Evolutionary conservation across 2,329 filamentous ascomycete species (phyloP), one percentile per base, ranked within the genome.

Genomic region (Diaporthe citri): DNA sequence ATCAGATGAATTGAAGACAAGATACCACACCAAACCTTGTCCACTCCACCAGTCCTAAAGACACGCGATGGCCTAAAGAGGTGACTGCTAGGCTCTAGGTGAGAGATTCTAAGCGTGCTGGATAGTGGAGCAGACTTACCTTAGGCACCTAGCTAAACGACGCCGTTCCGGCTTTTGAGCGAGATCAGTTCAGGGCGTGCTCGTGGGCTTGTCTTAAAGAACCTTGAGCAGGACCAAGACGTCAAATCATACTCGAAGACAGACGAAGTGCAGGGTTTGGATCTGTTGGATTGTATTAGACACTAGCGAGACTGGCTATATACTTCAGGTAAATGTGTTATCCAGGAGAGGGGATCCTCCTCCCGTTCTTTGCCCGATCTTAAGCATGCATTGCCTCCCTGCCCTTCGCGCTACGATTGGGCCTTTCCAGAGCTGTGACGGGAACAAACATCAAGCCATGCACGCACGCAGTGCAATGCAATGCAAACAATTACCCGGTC

Each of bases 1-100:
- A 72, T 64, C 46, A 72, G 71, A 72, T 43, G 71, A 72, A 64
- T 64, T 69, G 71, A 72, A 72, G 60, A 72, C 39, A 51, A 72
- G 46, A 72, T 72, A 64, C 57, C 57, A 72, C 57, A 28, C 71
- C 46, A 31, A 46, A 36, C 1, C 8, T 36, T 1, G 17, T 31
- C 36, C 31, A 22, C 25, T 17, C 0, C 2, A 13, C 0, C 2
- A 13, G 12, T 51, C 17, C 4, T 28, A 6, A 25, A n/a, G 12
- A 28, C 25, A 15, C 20, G n/a, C 2, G 17, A 36, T n/a, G 41
- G 17, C 4, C 9, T 31, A 6, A 10, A 31, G 39, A 12, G 39
- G 25, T 12, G 20, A 51, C 28, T n/a, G 2, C 34, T 12, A 8
- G 9, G n/a, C 28, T 41, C 4, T 22, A 10, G 15, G n/a, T 28